phyloP scores from a whole-genome alignment of 352 stramenopile genomes.

The Paralagenidium karlingii region DNA sequence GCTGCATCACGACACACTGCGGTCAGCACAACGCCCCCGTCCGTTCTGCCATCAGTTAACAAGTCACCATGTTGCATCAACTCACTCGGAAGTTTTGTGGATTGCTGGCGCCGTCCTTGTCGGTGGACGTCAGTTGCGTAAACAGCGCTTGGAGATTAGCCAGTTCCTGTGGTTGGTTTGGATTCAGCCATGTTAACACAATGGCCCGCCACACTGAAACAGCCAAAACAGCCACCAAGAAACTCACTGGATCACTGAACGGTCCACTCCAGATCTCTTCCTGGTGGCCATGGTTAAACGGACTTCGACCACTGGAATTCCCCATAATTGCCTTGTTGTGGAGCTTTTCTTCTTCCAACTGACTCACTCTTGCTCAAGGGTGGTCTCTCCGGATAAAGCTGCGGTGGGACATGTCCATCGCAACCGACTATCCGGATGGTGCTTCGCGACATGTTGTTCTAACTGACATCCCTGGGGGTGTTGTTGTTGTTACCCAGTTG shows the following conservation, averaged over 20 bases:
- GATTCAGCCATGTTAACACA: neutral
- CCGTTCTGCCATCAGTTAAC: slow-evolving; percentile 15
- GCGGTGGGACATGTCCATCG: too few relatives aligned
- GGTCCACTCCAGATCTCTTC: slow-evolving; percentile 79
- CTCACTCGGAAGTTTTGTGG: too few relatives aligned
- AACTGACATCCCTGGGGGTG: too few relatives aligned
- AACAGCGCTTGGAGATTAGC: slow-evolving; percentile 33
- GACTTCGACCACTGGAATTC: too few relatives aligned
- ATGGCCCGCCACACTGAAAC: neutral
- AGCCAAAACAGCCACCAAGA: neutral
- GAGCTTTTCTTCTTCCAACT: too few relatives aligned
- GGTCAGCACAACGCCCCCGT: slow-evolving; percentile 17
- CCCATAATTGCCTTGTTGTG: too few relatives aligned
- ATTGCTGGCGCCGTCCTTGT: slow-evolving; percentile 18
- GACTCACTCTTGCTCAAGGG: too few relatives aligned
- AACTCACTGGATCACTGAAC: slow-evolving; percentile 56
- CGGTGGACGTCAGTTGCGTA: slow-evolving; percentile 35
- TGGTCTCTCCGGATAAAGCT: too few relatives aligned
- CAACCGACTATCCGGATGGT: too few relatives aligned
- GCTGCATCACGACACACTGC: slow-evolving; percentile 13
- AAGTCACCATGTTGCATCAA: slow-evolving; percentile 7
- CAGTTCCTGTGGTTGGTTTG: neutral
- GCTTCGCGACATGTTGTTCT: too few relatives aligned
- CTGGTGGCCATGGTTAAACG: too few relatives aligned
- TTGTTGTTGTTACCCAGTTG: too few relatives aligned